Evolutionary conservation across 306 rosid genomes (phyloP), one percentile per base, ranked within the genome.

Genomic region (Erythrophleum fordii): DNA sequence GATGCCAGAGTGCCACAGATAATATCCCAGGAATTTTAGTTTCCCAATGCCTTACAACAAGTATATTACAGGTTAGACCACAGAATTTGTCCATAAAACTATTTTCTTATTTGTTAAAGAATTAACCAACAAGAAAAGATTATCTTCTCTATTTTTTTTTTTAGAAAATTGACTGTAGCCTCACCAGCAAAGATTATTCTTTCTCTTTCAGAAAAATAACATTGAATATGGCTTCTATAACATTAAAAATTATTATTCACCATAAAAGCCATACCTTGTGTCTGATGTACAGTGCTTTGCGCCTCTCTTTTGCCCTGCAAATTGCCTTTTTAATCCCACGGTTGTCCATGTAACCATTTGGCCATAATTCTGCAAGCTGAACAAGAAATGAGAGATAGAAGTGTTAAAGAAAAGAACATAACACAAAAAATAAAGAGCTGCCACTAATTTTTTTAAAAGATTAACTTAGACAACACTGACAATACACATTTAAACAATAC

Each of bases 301-400:
- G 94, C 86, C 99, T 93, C 72, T 93, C 99, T 65, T 95, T 95
- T 65, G 98, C 89, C 88, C 94, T 87, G 82, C 96, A 90, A 82
- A 95, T 92, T 77, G 97, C 99, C 75, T 92, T 91, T 85, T 93
- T 95, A 82, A 95, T 93, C 77, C 99, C 99, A 88, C 91, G 94
- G 86, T 93, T 95, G 89, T 95, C 99, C 99, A 95, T 95, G 89
- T 77, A 87, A 65, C 98, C 98, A 88, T 75, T 81, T 65, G 98
- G 99, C 98, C 98, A 95, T 88, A 95, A 86, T 77, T 85, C 88
- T 3, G 98, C 98, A 73, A 95, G 97, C 99, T 95, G 93, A 78
- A 72, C 29, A 76, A 78, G 80, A 77, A 78, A 84, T 6, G 55
- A 72, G 68, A 70, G 39, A 59, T 59, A 8, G 45, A 76, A 52